Conservation (phyloP, 2,329 filamentous ascomycete species). For the Fusarium temperatum region DNA sequence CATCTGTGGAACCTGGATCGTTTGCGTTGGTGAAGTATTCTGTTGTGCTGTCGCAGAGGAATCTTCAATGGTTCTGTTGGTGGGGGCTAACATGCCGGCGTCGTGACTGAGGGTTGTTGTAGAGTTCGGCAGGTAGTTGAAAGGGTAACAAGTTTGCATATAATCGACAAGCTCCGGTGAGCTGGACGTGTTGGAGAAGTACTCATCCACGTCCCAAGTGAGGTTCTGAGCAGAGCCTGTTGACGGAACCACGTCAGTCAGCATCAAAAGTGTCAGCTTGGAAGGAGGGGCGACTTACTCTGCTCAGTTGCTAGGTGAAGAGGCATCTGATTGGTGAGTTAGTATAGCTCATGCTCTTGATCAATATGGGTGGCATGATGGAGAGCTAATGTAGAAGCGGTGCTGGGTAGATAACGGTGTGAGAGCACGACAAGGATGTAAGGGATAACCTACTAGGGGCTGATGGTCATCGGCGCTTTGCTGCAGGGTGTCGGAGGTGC, state of each 20-base stretch:
- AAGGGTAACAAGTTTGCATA: background rate
- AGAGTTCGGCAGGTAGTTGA: background rate
- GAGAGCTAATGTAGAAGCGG: too few species aligned
- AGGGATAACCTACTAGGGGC: background rate
- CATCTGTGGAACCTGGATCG: background rate
- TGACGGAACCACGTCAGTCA: background rate
- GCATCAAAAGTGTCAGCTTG: background rate
- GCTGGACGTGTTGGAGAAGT: background rate
- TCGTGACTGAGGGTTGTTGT: accelerated
- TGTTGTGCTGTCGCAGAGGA: accelerated
- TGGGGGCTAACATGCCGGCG: background rate
- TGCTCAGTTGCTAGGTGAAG: background rate
- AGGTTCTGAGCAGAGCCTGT: background rate
- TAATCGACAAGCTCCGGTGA: background rate
- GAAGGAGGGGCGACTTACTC: background rate
- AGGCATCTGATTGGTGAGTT: background rate
- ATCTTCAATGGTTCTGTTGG: accelerated
- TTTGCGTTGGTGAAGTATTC: accelerated
- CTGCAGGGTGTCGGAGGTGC: background rate
- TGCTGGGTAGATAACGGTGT: background rate
- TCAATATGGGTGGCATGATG: background rate
- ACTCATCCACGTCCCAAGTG: background rate
- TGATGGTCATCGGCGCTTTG: background rate
- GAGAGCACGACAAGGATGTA: background rate
- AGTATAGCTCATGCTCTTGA: background rate